phyloP scores from a whole-genome alignment of 176 grass and related monocot genomes.

The Tillandsia fasciculata region DNA sequence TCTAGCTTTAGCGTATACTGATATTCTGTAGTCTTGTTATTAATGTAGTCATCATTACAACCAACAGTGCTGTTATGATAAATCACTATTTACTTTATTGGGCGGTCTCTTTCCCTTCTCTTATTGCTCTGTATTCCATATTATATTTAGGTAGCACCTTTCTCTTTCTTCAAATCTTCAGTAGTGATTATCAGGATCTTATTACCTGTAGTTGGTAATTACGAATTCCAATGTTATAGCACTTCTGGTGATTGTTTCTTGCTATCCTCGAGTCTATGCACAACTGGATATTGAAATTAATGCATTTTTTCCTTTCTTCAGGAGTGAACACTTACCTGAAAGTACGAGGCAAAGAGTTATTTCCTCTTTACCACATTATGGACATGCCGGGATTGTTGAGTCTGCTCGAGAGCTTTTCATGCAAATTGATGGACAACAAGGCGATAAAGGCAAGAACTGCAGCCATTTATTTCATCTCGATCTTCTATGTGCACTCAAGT shows the following conservation, averaged over 20 bases:
- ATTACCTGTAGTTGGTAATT: neutral
- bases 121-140: neutral
- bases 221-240: neutral
- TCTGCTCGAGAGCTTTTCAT: constrained; percentile 83
- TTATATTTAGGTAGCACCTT: neutral
- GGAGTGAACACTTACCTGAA: constrained; percentile 47
- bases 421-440: constrained; percentile 61
- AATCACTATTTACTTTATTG: neutral
- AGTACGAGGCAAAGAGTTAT: constrained; percentile 56
- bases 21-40: too few species aligned
- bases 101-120: neutral
- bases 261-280: neutral
- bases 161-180: neutral
- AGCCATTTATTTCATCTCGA: neutral
- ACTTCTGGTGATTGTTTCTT: neutral
- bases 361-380: constrained; percentile 91
- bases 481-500: neutral
- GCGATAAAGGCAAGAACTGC: constrained; percentile 32
- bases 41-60: neutral
- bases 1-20: neutral
- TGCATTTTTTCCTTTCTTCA: constrained; percentile 27
- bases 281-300: constrained; percentile 7
- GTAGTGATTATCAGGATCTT: neutral
- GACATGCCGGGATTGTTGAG: constrained; percentile 88
- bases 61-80: neutral